A percentile compares a stretch with the other conserved stretches of the same genome.
Conservation (phyloP, 2,329 filamentous ascomycete species). For the Catunica adiposa region DNA sequence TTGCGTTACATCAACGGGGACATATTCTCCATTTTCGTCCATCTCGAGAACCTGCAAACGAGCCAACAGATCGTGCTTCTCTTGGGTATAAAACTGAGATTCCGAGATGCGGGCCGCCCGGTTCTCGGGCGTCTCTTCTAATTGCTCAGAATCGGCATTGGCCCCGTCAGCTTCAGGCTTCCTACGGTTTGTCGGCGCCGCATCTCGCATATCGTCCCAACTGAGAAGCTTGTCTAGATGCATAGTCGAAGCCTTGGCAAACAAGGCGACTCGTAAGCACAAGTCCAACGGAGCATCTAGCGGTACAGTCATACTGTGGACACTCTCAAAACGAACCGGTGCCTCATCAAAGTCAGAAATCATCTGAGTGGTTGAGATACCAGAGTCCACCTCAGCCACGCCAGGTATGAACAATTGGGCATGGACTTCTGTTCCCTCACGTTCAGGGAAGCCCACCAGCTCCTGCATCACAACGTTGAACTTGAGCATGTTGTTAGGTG, state of each 20-base stretch:
- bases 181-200: conserved; percentile 27
- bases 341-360: conserved; percentile 88
- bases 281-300: conserved; percentile 53
- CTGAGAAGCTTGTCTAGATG: conserved; percentile 93
- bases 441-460: conserved; percentile 81
- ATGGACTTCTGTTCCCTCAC: conserved; percentile 89
- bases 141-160: too few relatives aligned
- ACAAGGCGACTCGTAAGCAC: conserved; percentile 72
- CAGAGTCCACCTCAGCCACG: conserved; percentile 63
- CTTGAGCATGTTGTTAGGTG: conserved; percentile 80
- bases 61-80: conserved; percentile 83
- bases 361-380: conserved; percentile 89
- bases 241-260: conserved; percentile 79
- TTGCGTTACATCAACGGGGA: conserved; percentile 84
- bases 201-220: conserved; percentile 96
- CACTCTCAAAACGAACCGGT: conserved; percentile 84
- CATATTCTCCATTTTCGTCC: conserved; percentile 76
- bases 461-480: conserved; percentile 99
- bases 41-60: conserved; percentile 81
- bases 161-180: not conserved
- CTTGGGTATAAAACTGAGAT: conserved; percentile 81
- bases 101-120: conserved; percentile 60
- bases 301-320: conserved; percentile 93
- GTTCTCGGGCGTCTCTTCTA: not conserved
- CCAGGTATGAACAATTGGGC: conserved; percentile 93